A percentile compares a stretch with the other conserved stretches of the same genome.
These are phyloP conservation scores for Lasiodiplodia theobromae DNA, from an alignment of 2,329 filamentous ascomycete species.

Conservation along the genomic window DNA sequence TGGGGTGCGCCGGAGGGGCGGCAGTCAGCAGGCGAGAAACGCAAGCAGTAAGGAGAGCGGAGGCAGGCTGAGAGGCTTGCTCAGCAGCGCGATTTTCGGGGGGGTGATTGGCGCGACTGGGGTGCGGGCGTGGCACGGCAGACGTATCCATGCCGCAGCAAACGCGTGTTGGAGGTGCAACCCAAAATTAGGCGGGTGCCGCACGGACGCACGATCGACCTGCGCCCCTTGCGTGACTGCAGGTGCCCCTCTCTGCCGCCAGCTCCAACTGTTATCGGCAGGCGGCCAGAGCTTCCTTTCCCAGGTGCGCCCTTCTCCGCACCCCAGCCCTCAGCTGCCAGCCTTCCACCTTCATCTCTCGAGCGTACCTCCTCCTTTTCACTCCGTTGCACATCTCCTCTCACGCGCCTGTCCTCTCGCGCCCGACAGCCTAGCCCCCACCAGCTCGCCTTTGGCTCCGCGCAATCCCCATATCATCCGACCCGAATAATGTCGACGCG, in stretches of 20 bases:
- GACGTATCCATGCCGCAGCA: not conserved
- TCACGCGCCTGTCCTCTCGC: conserved; percentile 1
- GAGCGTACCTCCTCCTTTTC: not conserved
- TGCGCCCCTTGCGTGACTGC: conserved; percentile 18
- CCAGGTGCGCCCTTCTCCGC: conserved; percentile 9
- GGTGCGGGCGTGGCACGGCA: conserved; percentile 22
- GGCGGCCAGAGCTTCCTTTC: conserved; percentile 22
- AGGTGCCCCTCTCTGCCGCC: conserved; percentile 7
- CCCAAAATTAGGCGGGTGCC: conserved; percentile 18
- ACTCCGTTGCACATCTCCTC: not conserved
- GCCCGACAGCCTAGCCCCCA: not conserved
- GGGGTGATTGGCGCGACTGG: conserved; percentile 10
- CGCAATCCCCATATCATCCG: not conserved
- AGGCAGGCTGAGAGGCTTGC: conserved; percentile 9
- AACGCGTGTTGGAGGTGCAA: not conserved
- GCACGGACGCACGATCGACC: conserved; percentile 15
- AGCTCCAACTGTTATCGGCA: conserved; percentile 13
- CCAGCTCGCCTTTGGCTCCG: not conserved
- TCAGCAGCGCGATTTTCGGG: conserved; percentile 13
- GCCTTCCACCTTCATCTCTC: not conserved
- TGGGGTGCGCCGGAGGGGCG: not conserved
- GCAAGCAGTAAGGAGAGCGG: conserved; percentile 16
- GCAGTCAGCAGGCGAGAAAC: conserved; percentile 10
- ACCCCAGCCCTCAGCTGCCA: conserved; percentile 18
- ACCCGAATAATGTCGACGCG: conserved; percentile 27